Conservation (phyloP, 176 grass and related monocot genomes). For the Otatea glauca region DNA sequence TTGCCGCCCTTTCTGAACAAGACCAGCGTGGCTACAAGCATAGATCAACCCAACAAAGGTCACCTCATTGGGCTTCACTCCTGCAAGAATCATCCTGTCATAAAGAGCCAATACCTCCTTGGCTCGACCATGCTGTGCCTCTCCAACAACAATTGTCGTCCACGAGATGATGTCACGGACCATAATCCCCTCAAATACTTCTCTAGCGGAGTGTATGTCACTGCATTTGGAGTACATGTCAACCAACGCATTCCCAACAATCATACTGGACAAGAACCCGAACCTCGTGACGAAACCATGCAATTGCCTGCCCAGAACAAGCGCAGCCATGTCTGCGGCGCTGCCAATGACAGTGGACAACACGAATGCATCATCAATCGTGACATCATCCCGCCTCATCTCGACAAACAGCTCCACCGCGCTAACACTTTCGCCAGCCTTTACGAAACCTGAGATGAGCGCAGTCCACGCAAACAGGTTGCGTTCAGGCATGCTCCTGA, state of each 20-base stretch:
- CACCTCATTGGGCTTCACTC: conserved; percentile 80
- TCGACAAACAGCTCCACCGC: conserved; percentile 61
- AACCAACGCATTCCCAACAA: conserved; percentile 72
- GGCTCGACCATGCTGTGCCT: conserved; percentile 76
- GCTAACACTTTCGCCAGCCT: conserved; percentile 49
- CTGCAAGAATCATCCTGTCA: conserved; percentile 63
- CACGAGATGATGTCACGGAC: conserved; percentile 66
- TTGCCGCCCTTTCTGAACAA: conserved; percentile 76
- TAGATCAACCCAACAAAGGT: conserved; percentile 90
- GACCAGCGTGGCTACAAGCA: conserved; percentile 88
- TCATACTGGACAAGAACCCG: conserved; percentile 61
- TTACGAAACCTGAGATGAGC: conserved; percentile 72
- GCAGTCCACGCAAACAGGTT: conserved; percentile 83
- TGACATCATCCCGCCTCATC: conserved; percentile 68
- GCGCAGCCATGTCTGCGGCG: conserved; percentile 55
- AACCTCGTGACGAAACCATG: conserved; percentile 58
- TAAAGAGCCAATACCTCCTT: conserved; percentile 61
- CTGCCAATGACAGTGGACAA: conserved; percentile 55
- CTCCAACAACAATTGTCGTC: conserved; percentile 90
- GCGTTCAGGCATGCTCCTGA: conserved; percentile 62
- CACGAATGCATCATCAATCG: conserved; percentile 69
- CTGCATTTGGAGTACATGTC: conserved; percentile 98
- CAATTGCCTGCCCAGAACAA: conserved; percentile 66
- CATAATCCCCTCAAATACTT: conserved; percentile 65
- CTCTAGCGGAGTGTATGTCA: conserved; percentile 79